Percentiles rank a stretch among this genome's conserved stretches.
Conservation (phyloP, 2,329 filamentous ascomycete species). For the Curvularia verruculosa region DNA sequence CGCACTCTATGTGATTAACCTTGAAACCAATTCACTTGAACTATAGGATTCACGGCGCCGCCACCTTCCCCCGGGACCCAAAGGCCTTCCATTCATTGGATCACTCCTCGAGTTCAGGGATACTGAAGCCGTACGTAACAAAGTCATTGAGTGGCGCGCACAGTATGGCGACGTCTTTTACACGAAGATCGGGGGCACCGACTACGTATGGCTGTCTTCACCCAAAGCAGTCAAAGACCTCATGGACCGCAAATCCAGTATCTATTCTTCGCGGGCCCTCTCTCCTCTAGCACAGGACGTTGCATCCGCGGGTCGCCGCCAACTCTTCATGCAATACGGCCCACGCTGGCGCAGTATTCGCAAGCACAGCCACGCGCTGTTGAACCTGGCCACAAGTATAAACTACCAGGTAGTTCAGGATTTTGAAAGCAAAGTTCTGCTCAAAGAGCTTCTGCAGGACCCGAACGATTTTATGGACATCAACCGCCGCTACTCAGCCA, state of each 20-base stretch:
- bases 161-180: constrained; percentile 50
- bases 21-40: not conserved
- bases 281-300: constrained; percentile 48
- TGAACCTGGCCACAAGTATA: constrained; percentile 38
- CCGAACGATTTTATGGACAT: constrained; percentile 41
- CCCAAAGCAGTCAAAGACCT: constrained; percentile 60
- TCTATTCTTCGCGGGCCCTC: constrained; percentile 56
- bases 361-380: constrained; percentile 42
- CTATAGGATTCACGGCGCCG: constrained; percentile 33
- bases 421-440: constrained; percentile 55
- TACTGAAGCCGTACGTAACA: constrained; percentile 39
- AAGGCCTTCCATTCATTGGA: constrained; percentile 50
- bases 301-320: constrained; percentile 57
- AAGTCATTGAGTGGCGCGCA: constrained; percentile 44
- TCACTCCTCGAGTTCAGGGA: constrained; percentile 49
- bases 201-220: constrained; percentile 53
- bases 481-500: constrained; percentile 43
- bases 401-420: constrained; percentile 54
- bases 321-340: constrained; percentile 52
- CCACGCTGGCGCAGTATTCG: constrained; percentile 47
- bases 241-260: constrained; percentile 60
- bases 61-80: constrained; percentile 3
- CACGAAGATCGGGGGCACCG: constrained; percentile 50
- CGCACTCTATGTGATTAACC: not conserved
- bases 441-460: constrained; percentile 51